Conservation (phyloP, 352 stramenopile genomes). For the Phytophthora foliorum region DNA sequence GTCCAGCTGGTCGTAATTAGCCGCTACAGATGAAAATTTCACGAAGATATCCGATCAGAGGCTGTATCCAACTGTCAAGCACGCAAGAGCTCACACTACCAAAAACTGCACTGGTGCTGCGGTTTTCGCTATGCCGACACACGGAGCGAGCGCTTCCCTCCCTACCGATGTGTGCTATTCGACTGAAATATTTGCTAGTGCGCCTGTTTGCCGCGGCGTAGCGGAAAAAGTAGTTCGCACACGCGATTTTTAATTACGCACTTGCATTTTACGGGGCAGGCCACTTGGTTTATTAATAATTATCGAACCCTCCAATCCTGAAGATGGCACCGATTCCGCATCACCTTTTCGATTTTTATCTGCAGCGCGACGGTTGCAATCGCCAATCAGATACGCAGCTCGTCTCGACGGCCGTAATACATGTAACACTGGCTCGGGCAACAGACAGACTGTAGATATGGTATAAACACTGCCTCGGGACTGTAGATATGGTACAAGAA, state of each 20-base stretch:
- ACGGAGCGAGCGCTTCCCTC: conserved; percentile 2
- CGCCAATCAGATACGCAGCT: not conserved
- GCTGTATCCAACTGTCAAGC: conserved; percentile 6
- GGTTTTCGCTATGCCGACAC: conserved; percentile 22
- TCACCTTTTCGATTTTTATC: conserved; percentile 1
- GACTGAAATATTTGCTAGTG: conserved; percentile 28
- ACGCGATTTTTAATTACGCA: not conserved
- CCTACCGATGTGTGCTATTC: conserved; percentile 1
- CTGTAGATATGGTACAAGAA: no score
- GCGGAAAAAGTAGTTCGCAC: no score
- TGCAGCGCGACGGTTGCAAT: not conserved
- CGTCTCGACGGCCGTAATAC: no score
- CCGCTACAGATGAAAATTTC: conserved; percentile 18
- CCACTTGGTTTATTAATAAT: no score
- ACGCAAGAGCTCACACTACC: conserved; percentile 28
- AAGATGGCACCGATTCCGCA: conserved; percentile 28
- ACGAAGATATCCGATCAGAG: conserved; percentile 4
- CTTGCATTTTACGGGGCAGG: not conserved
- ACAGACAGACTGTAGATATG: not conserved
- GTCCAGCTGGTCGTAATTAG: conserved; percentile 18
- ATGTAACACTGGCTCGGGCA: no score
- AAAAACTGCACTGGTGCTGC: conserved; percentile 19
- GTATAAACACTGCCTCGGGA: no score
- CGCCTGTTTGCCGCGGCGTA: conserved; percentile 22
- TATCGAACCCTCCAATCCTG: conserved; percentile 25